phyloP scores from a whole-genome alignment of 352 stramenopile genomes.

The Phytophthora ohioensis region DNA sequence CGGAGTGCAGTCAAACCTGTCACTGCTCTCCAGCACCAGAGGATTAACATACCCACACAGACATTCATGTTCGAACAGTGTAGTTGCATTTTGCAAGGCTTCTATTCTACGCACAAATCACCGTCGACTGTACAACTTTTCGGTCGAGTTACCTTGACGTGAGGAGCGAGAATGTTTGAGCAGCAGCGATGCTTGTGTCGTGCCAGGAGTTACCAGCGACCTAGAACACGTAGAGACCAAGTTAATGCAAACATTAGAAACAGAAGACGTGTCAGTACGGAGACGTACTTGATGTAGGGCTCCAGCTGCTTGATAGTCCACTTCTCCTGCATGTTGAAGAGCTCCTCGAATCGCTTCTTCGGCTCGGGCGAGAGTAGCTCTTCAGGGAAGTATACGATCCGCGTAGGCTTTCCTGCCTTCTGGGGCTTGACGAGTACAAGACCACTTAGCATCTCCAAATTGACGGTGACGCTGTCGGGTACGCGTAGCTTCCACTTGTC shows the following conservation, averaged over 20 bases:
- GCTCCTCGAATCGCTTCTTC: slow-evolving; percentile 78
- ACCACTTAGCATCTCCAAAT: slow-evolving; percentile 70
- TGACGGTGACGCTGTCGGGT: slow-evolving; percentile 68
- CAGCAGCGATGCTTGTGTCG: slow-evolving; percentile 79
- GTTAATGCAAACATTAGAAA: slow-evolving; percentile 7
- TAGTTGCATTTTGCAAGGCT: slow-evolving; percentile 1
- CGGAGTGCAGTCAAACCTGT: slow-evolving; percentile 14
- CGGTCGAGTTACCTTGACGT: slow-evolving; percentile 73
- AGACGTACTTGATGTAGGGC: slow-evolving; percentile 80
- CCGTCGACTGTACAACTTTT: slow-evolving; percentile 81
- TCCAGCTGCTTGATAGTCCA: slow-evolving; percentile 85
- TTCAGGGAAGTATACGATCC: slow-evolving; percentile 77
- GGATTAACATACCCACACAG: slow-evolving; percentile 35
- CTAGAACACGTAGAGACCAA: slow-evolving; percentile 36
- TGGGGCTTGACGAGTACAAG: slow-evolving; percentile 63
- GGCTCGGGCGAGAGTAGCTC: slow-evolving; percentile 71
- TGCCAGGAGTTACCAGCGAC: slow-evolving; percentile 64
- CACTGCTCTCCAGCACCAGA: slow-evolving; percentile 20
- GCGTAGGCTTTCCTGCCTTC: slow-evolving; percentile 46
- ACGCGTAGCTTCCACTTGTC: slow-evolving; percentile 86
- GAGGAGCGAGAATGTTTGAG: slow-evolving; percentile 86
- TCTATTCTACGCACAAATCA: slow-evolving; percentile 29
- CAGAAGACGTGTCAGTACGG: not conserved
- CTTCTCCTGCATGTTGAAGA: slow-evolving; percentile 86
- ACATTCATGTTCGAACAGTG: not conserved